Base-by-base conservation (phyloP, 495 filamentous ascomycete genomes). In the Penicillium roqueforti region DNA sequence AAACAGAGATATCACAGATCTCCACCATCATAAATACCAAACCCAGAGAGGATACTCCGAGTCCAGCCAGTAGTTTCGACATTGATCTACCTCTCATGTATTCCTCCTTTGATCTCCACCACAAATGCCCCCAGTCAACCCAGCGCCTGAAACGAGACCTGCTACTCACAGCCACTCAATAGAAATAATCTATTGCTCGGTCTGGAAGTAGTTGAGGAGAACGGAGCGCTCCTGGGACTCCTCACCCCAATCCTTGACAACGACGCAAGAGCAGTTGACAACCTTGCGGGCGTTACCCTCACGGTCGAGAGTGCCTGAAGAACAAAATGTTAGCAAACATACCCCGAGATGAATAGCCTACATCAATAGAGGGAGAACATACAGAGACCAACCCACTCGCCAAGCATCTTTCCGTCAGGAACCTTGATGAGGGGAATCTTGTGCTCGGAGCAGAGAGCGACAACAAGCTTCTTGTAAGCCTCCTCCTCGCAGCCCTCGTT, bases 401-500 rank as follows among this genome's bases (percentile, higher is more conserved):
- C 93, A 62, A 98, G 80, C 81, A 96, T 88, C 85, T 98, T 98
- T 72, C 93, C 93, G 78, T 98, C 93, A 69, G 92, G 91, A 58
- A 98, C 92, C 87, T 98, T 97, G 83, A 98, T 98, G 57, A 98
- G 80, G 54, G 93, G 93, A 68, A 98, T 98, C 85, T 95, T 93
- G 81, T 98, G 93, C 82, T 97, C 93, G 47, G 84, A 87, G 85
- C 93, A 98, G 49, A 98, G 84, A 60, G 93, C 93, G 57, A 97
- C 89, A 60, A 98, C 92, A 45, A 98, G 84, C 85, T 98, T 98
- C 89, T 98, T 98, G 82, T 98, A 98, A 58, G 93, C 92, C 82
- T 98, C 93, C 83, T 98, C 95, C 80, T 97, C 93, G 80, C 93
- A 98, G 57, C 77, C 86, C 83, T 98, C 93, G 82, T 97, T 97